Evolutionary conservation across 768 basidiomycete genomes (phyloP).

Genomic region (Leccinellum luteum): DNA sequence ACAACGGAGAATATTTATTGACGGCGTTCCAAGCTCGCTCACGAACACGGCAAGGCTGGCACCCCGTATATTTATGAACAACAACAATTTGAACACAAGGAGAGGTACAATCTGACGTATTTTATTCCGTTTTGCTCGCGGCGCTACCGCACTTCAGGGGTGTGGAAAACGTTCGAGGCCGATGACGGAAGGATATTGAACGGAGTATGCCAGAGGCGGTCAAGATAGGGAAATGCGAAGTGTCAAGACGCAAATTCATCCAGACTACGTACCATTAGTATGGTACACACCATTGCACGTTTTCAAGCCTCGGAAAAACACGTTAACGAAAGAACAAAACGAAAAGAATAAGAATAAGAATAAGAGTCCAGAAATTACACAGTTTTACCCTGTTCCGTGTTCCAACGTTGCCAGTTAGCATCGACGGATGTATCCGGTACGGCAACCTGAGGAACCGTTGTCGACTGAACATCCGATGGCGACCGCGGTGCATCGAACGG

Average conservation of each 20-base stretch:
- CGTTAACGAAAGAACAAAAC: constrained; percentile 11
- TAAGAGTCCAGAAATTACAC: background rate
- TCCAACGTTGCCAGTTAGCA: constrained; percentile 21
- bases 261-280: background rate
- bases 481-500: constrained; percentile 18
- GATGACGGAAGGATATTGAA: background rate
- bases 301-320: background rate
- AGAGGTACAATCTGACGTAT: background rate
- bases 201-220: background rate
- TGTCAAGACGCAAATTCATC: background rate
- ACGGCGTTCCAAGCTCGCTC: background rate
- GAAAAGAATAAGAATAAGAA: background rate
- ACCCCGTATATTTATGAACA: background rate
- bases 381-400: constrained; percentile 8
- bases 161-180: background rate
- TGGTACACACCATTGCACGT: background rate
- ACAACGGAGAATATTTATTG: background rate
- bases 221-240: background rate
- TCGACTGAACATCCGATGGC: constrained; percentile 15
- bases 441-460: constrained; percentile 5
- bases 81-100: background rate
- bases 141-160: background rate
- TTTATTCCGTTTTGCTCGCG: background rate
- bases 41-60: background rate
- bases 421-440: constrained; percentile 12